phyloP scores from a whole-genome alignment of 257 asterid genomes.

The Solanum chilense region DNA sequence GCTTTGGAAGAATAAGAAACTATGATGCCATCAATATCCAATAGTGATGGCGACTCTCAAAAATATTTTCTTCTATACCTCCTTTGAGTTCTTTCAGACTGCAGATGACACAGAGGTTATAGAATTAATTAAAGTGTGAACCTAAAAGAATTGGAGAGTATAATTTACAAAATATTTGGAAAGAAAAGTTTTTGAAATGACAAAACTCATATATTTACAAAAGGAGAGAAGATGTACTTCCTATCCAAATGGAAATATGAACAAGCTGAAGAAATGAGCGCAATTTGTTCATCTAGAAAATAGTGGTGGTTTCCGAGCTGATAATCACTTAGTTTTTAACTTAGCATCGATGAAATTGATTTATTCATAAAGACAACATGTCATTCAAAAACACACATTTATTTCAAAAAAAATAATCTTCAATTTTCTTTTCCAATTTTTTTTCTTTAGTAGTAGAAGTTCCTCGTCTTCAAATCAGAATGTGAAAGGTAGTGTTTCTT shows the following conservation, averaged over 20 bases:
- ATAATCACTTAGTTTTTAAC: no score
- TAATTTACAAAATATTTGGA: no score
- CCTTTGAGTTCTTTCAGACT: slow-evolving; percentile 13
- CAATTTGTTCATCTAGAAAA: no score
- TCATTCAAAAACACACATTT: slow-evolving; percentile 3
- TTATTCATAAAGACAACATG: no score
- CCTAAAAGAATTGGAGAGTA: not conserved
- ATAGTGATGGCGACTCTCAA: not conserved
- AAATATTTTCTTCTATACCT: not conserved
- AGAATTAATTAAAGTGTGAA: not conserved
- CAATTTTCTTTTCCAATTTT: slow-evolving; percentile 33
- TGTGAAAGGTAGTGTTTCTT: slow-evolving; percentile 24
- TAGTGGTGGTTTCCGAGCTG: no score
- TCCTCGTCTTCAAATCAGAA: slow-evolving; percentile 42
- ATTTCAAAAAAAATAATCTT: slow-evolving; percentile 30
- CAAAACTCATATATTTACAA: no score
- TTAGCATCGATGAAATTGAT: no score
- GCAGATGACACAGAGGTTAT: not conserved
- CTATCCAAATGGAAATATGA: no score
- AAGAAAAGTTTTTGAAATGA: no score
- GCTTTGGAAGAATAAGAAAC: slow-evolving; percentile 1
- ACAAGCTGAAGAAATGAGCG: slow-evolving; percentile 15
- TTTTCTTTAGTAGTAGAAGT: slow-evolving; percentile 18
- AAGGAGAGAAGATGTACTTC: no score
- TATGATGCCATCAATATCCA: not conserved